A percentile compares a stretch with the other conserved stretches of the same genome.
These are phyloP conservation scores for Diplodia seriata DNA, from an alignment of 2,329 filamentous ascomycete species.

Conservation along the genomic window DNA sequence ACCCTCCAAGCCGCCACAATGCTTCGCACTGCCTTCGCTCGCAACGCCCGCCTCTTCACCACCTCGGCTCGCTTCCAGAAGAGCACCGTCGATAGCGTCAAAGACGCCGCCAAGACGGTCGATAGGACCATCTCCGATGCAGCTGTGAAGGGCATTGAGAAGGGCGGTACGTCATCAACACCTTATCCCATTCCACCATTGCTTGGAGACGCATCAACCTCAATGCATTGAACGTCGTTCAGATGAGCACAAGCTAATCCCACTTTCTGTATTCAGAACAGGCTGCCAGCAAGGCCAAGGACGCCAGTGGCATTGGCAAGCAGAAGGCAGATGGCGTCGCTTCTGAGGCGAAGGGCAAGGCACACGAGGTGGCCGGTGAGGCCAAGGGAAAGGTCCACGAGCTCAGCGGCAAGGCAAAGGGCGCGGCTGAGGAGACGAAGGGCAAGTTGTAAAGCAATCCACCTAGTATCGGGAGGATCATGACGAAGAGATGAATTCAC, in stretches of 20 bases:
- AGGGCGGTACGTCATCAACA: conserved; percentile 59
- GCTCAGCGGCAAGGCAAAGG: conserved; percentile 55
- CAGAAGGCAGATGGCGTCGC: conserved; percentile 39
- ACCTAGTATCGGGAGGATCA: background rate
- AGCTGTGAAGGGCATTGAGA: conserved; percentile 68
- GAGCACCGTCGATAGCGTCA: conserved; percentile 61
- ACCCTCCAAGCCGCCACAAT: conserved; percentile 45
- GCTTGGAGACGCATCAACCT: background rate
- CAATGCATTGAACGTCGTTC: background rate
- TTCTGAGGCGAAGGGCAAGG: conserved; percentile 50
- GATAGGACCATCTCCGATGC: conserved; percentile 63
- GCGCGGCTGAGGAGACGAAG: conserved; percentile 50
- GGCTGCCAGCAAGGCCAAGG: conserved; percentile 53
- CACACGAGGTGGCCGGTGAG: conserved; percentile 51
- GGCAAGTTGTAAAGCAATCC: conserved; percentile 32
- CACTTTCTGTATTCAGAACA: conserved; percentile 53
- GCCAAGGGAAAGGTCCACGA: conserved; percentile 55
- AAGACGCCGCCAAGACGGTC: conserved; percentile 65
- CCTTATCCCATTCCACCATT: background rate
- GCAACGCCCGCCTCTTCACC: conserved; percentile 60
- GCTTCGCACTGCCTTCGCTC: conserved; percentile 54
- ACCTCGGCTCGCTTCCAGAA: conserved; percentile 59
- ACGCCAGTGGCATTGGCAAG: conserved; percentile 53
- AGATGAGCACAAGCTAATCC: conserved; percentile 5
- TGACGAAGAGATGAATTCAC: background rate